These are phyloP conservation scores for Benincasa hispida DNA, from an alignment of 306 rosid genomes.

Conservation along the genomic window DNA sequence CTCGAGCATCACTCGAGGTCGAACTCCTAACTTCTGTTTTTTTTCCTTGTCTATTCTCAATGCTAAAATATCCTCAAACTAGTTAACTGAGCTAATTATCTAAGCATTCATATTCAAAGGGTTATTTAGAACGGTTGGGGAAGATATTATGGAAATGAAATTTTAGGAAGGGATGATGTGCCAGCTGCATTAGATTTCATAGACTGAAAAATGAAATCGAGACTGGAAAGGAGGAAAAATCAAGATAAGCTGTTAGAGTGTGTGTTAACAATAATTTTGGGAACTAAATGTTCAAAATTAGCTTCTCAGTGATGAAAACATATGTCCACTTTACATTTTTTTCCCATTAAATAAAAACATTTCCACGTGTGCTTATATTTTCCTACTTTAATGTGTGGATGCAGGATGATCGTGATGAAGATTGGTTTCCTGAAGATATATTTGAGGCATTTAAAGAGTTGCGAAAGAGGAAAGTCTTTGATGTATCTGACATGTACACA, in stretches of 20 bases:
- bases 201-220: not conserved
- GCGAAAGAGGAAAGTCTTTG: slow-evolving; percentile 68
- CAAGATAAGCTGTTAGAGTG: not conserved
- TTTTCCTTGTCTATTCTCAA: not conserved
- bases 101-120: not conserved
- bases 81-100: not conserved
- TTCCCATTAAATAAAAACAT: not conserved
- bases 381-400: slow-evolving; percentile 4
- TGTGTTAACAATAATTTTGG: not conserved
- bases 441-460: slow-evolving; percentile 87
- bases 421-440: slow-evolving; percentile 84
- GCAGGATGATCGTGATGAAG: slow-evolving; percentile 83
- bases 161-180: not conserved
- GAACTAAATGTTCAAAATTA: not conserved
- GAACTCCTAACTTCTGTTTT: not conserved
- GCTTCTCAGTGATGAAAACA: not conserved
- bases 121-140: not conserved
- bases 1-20: slow-evolving; percentile 48
- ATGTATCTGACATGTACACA: slow-evolving; percentile 90
- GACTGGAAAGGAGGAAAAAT: not conserved
- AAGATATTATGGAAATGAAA: not conserved
- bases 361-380: not conserved
- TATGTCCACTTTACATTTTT: not conserved
- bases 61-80: not conserved
- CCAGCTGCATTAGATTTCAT: not conserved